Conservation (phyloP, 176 grass and related monocot species). For the Carex cristatella region DNA sequence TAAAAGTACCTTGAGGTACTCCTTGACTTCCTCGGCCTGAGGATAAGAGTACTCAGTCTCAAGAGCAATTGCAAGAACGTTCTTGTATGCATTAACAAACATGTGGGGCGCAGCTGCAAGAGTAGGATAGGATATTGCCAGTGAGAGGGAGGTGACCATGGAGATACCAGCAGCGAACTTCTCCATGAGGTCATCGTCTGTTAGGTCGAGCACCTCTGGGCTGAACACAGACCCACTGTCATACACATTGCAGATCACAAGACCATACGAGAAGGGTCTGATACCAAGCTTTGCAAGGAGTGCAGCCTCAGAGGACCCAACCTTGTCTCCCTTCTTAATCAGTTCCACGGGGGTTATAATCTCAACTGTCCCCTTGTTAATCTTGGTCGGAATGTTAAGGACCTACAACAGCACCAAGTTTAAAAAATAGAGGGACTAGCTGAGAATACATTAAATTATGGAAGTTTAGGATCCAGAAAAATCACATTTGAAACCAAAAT, state of each 20-base stretch:
- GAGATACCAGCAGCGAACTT: conserved; percentile 68
- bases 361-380: conserved; percentile 94
- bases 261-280: conserved; percentile 76
- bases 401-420: conserved; percentile 31
- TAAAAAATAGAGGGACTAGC: too few species aligned
- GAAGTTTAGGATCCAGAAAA: background rate
- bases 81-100: conserved; percentile 88
- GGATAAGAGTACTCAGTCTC: conserved; percentile 75
- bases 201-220: conserved; percentile 78
- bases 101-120: conserved; percentile 70
- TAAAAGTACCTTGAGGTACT: conserved; percentile 64
- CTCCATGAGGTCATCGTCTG: conserved; percentile 55
- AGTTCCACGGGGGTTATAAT: conserved; percentile 86
- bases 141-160: conserved; percentile 60
- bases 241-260: conserved; percentile 48
- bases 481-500: background rate
- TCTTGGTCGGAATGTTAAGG: conserved; percentile 85
- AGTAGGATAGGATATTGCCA: conserved; percentile 69
- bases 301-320: conserved; percentile 75
- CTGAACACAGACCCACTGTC: conserved; percentile 72
- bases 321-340: conserved; percentile 83
- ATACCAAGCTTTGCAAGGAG: conserved; percentile 77
- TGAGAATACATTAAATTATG: background rate
- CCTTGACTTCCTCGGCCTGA: conserved; percentile 74
- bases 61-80: conserved; percentile 73